Evolutionary conservation across 495 filamentous ascomycete genomes (phyloP), one percentile per base, ranked within the genome.

Genomic region (Friedmanniomyces simplex): DNA sequence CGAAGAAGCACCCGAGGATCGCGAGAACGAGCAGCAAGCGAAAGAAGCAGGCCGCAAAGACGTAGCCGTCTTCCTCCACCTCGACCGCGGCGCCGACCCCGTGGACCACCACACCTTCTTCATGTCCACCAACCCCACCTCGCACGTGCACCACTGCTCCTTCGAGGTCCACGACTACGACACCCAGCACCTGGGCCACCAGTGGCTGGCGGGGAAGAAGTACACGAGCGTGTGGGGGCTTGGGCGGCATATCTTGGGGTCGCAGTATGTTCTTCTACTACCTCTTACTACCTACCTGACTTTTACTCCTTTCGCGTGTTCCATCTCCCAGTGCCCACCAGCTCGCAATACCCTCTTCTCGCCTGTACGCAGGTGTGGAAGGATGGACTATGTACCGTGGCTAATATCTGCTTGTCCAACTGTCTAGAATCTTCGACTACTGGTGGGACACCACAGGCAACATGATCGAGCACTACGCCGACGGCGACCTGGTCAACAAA

Each of bases 121-220:
- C 76, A 75, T 89, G 62, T 76, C 45, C 32, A 47, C 52, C 8
- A 77, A 75, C 2, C 67, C 75, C 6, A 77, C 75, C 16, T 69
- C 71, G 16, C 81, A 85, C 64, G 81, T 89, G 1, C 86, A 89
- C 66, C 86, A 90, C 64, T 79, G 78, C 26, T 82, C 77, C 2
- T 90, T 84, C 56, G 86, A 90, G 68, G 84, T 87, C 7, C 79
- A 85, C 66, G 85, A 90, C 64, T 86, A 85, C 62, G 86, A 90
- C 60, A 80, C 82, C 0, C 85, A 89, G 71, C 72, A 82, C 34
- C 73, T 89, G 4, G 86, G 86, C 1, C 86, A 90, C 67, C 76
- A 86, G 50, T 87, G 82, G 80, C 74, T 90, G 8, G 73, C 74
- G 0, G 66, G 77, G 57, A 80, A 83, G 66, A 79, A 78, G 1